Evolutionary conservation across 1,284 basidiomycete genomes (phyloP), one percentile per base, ranked within the genome.

Genomic region (Hymenochaete sp.): DNA sequence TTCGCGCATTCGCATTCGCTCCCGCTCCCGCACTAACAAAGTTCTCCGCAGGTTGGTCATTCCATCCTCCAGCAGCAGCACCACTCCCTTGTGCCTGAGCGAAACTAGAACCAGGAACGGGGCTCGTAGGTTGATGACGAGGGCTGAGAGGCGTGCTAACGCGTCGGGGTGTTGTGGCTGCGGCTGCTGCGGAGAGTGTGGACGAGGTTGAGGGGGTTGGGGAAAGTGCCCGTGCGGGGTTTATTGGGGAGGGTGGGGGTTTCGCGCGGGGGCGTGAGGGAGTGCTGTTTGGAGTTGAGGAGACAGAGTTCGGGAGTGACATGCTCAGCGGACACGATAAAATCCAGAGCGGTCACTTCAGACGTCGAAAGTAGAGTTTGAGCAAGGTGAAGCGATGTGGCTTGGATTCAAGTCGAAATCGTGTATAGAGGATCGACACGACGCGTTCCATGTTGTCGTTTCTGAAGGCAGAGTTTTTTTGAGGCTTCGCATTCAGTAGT

Each of bases 341-440:
- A n/a, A n/a, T n/a, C n/a, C n/a, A n/a, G n/a, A n/a, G n/a, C n/a
- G n/a, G n/a, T n/a, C n/a, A n/a, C n/a, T n/a, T n/a, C n/a, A n/a
- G n/a, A n/a, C n/a, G n/a, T 77, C 81, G 41, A 3, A 22, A 27
- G 18, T 32, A 42, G n/a, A 33, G 32, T 13, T 11, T 18, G 19
- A 42, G 24, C 19, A 42, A 42, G 14, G 43, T 36, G 16, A 45
- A 38, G 4, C 29, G 33, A 39, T 40, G 14, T n/a, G n/a, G n/a
- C n/a, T n/a, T n/a, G n/a, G n/a, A n/a, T n/a, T n/a, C n/a, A n/a
- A n/a, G n/a, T n/a, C n/a, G n/a, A n/a, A n/a, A n/a, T n/a, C n/a
- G n/a, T n/a, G n/a, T n/a, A n/a, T n/a, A n/a, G n/a, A n/a, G n/a
- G n/a, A n/a, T n/a, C n/a, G n/a, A n/a, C n/a, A n/a, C n/a, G n/a